These are phyloP conservation scores for Clavispora asparagi DNA, from an alignment of 805 yeast genomes.

Conservation along the genomic window DNA sequence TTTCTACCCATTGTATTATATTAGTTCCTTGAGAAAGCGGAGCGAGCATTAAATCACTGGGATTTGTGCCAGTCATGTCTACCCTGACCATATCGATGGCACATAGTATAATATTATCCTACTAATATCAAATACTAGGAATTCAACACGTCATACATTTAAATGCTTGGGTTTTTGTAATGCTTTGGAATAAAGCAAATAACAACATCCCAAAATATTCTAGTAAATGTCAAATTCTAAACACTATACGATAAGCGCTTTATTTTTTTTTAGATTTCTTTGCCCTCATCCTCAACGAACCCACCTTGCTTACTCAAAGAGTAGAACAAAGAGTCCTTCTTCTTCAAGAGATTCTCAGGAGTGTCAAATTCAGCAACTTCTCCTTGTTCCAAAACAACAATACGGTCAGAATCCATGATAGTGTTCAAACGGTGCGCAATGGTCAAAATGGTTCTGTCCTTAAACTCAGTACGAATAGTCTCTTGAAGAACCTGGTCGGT, in stretches of 20 bases:
- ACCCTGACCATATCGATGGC: neutral
- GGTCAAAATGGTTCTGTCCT: conserved; percentile 72
- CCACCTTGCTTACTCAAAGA: conserved; percentile 83
- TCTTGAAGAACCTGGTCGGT: conserved; percentile 75
- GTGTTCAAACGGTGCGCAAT: conserved; percentile 85
- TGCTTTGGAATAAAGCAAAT: too few species aligned
- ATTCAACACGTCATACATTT: neutral
- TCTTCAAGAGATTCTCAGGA: conserved; percentile 60
- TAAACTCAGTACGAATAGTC: conserved; percentile 70
- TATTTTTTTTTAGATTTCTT: neutral
- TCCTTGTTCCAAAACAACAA: conserved; percentile 73
- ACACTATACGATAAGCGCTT: neutral
- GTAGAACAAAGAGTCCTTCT: conserved; percentile 67
- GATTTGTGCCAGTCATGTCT: neutral
- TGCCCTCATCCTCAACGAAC: conserved; percentile 26
- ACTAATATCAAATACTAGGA: neutral
- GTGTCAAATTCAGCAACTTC: conserved; percentile 71
- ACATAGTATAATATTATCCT: neutral
- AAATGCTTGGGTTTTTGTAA: too few species aligned
- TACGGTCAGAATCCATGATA: conserved; percentile 74
- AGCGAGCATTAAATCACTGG: conserved; percentile 46
- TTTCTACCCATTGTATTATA: conserved; percentile 45
- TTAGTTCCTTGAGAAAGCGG: conserved; percentile 51
- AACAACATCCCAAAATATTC: neutral
- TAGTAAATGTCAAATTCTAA: neutral